Evolutionary conservation across 1,284 basidiomycete species (phyloP).

Genomic region (Porphyrellus sp.): DNA sequence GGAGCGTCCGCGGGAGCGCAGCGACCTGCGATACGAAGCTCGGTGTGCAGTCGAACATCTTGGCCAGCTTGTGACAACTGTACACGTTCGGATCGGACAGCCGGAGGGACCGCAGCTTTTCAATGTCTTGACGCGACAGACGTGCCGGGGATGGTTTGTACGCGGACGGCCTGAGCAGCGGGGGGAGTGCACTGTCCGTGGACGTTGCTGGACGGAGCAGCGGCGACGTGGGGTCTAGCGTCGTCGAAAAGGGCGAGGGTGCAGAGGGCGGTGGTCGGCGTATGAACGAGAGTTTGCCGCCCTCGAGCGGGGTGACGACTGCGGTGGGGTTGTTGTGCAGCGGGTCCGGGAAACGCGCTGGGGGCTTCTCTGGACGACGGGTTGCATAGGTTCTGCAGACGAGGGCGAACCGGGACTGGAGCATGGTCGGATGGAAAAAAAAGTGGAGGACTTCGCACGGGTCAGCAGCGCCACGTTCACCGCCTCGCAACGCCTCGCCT

Average conservation of each 20-base stretch:
- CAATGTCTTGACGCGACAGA: conserved; percentile 52
- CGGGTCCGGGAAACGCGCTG: conserved; percentile 63
- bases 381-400: conserved; percentile 39
- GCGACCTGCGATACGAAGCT: conserved; percentile 56
- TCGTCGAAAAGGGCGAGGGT: conserved; percentile 66
- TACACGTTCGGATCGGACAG: conserved; percentile 48
- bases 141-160: conserved; percentile 37
- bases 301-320: conserved; percentile 51
- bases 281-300: conserved; percentile 65
- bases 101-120: conserved; percentile 56
- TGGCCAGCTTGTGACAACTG: conserved; percentile 51
- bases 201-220: conserved; percentile 45
- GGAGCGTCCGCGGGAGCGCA: conserved; percentile 47
- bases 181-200: conserved; percentile 38
- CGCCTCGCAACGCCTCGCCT: too few species aligned
- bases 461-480: neutral
- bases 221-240: conserved; percentile 64
- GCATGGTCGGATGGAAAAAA: conserved; percentile 15
- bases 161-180: conserved; percentile 43
- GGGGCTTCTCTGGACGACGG: conserved; percentile 50
- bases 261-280: conserved; percentile 73
- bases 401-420: conserved; percentile 15
- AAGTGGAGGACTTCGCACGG: neutral
- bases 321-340: conserved; percentile 56
- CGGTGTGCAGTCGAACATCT: conserved; percentile 55